These are phyloP conservation scores for Phaseolus lunatus DNA, from an alignment of 306 rosid genomes.

Conservation along the genomic window DNA sequence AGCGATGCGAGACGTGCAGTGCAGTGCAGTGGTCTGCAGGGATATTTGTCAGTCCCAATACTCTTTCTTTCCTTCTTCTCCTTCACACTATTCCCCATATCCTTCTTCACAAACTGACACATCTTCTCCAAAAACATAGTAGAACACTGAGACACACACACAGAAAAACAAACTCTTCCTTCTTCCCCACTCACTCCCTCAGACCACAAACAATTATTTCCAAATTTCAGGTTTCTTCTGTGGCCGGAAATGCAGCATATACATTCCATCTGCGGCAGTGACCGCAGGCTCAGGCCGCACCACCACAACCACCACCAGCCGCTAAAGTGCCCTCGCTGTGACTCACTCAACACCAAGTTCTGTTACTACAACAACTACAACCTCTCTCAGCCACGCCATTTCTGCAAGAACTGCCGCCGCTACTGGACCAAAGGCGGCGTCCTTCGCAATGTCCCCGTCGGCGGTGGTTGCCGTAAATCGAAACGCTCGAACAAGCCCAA, in stretches of 20 bases:
- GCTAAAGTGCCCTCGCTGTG: slow-evolving; percentile 85
- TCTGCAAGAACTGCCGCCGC: slow-evolving; percentile 90
- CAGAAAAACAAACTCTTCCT: not conserved
- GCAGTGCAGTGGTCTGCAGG: slow-evolving; percentile 5
- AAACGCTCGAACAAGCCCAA: slow-evolving; percentile 69
- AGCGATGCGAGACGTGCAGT: slow-evolving; percentile 8
- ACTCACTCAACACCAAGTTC: slow-evolving; percentile 86
- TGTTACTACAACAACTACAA: slow-evolving; percentile 94
- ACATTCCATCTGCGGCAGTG: slow-evolving; percentile 59
- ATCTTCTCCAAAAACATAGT: not conserved
- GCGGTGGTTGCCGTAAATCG: slow-evolving; percentile 84
- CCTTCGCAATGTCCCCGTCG: slow-evolving; percentile 93
- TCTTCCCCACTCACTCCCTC: not conserved
- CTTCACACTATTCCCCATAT: slow-evolving; percentile 16
- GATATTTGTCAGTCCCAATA: slow-evolving; percentile 36
- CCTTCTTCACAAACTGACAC: slow-evolving; percentile 28
- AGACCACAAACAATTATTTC: not conserved
- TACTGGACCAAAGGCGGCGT: slow-evolving; percentile 99
- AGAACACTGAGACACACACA: not conserved
- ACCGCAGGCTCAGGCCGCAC: slow-evolving; percentile 58
- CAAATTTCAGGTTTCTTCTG: not conserved
- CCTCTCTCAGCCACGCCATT: slow-evolving; percentile 95
- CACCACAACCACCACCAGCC: slow-evolving; percentile 53
- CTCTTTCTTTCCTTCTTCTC: not conserved
- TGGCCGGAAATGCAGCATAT: slow-evolving; percentile 68